Conservation (phyloP, 2,329 filamentous ascomycete genomes). For the Scedosporium boydii region DNA sequence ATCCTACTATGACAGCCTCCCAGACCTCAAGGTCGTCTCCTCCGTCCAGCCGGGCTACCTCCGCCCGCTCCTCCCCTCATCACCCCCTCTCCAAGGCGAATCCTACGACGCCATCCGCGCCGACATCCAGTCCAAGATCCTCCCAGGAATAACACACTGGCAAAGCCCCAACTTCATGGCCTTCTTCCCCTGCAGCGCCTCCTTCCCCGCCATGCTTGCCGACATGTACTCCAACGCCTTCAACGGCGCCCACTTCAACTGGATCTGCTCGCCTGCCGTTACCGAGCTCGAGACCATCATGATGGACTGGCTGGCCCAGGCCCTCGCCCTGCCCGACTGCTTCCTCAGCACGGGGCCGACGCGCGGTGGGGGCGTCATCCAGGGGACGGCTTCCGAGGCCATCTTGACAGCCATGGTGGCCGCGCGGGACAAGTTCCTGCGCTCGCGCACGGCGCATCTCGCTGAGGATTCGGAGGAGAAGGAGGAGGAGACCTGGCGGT, state of each 20-base stretch:
- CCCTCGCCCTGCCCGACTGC: constrained; percentile 61
- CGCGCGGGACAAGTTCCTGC: constrained; percentile 70
- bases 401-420: constrained; percentile 81
- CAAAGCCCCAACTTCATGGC: constrained; percentile 92
- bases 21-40: constrained; percentile 62
- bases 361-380: constrained; percentile 80
- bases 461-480: constrained; percentile 46
- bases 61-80: constrained; percentile 61
- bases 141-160: constrained; percentile 92
- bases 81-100: constrained; percentile 57
- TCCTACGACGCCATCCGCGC: constrained; percentile 70
- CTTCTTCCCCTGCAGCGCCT: constrained; percentile 78
- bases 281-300: constrained; percentile 92
- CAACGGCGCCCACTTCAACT: constrained; percentile 89
- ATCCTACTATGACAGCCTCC: constrained; percentile 70
- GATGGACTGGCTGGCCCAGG: constrained; percentile 80
- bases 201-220: constrained; percentile 77
- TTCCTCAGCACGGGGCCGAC: constrained; percentile 65
- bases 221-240: constrained; percentile 89
- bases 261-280: constrained; percentile 85
- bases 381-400: constrained; percentile 82
- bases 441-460: constrained; percentile 44
- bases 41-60: constrained; percentile 80
- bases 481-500: constrained; percentile 43
- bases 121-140: constrained; percentile 77